Base-by-base conservation (phyloP, 208 protist genomes). In the Novymonas esmeraldas region DNA sequence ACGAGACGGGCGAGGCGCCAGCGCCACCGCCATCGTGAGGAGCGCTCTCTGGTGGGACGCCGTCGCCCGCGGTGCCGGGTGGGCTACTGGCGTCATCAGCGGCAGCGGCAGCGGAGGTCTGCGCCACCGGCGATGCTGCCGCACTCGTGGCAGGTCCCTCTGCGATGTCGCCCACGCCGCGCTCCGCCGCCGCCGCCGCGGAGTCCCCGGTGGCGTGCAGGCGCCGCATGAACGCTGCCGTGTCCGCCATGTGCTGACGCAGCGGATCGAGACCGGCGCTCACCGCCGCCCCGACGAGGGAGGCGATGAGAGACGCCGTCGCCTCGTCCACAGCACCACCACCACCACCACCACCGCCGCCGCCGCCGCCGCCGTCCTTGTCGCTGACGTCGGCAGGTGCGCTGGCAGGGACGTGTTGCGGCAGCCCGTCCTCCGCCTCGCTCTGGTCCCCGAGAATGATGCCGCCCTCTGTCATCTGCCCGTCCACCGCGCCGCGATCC, bases 401-500 rank as follows among this genome's bases (percentile, higher is more conserved):
- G 16, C 3, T 26, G 0, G 34, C 18, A 4, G 54, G 20, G 20
- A 26, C 54, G 10, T 3, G 11, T 4, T 3, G 34, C 20, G 34
- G 33, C n/a, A 59, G 33, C 18, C 36, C 33, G 16, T 33, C 54
- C 20, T 59, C 54, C 6, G 36, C 33, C 0, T 42, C 54, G 20
- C 28, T 20, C 13, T 44, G 18, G 20, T 22, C 22, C 10, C 22
- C 36, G 22, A 16, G 2, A 26, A 22, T 6, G 22, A 42, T 24
- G 54, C 54, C 54, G 20, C 54, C 54, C 4, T 59, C 54, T 22
- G 54, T 42, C 10, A 10, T 20, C 33, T 14, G 34, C 29, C n/a
- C 34, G 41, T 59, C 54, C 54, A 9, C 20, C 9, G 54, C 72
- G n/a, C 57, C 56, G 57, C 64, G 54, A 2, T 66, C 54, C 51